Conservation (phyloP, 352 stramenopile species). For the Phytophthora brassicae region DNA sequence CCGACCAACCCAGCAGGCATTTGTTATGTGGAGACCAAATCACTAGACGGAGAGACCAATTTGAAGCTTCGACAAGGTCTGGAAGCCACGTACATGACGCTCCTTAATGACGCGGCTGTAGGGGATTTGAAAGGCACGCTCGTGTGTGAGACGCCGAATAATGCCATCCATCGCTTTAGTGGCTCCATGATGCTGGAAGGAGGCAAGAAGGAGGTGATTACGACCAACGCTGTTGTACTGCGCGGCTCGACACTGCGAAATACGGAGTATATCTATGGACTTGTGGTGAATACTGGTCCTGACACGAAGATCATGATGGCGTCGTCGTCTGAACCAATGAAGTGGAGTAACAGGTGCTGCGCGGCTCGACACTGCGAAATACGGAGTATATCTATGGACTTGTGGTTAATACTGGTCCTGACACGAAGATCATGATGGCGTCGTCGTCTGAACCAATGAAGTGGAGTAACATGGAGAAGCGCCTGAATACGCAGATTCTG, state of each 20-base stretch:
- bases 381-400: slow-evolving; percentile 91
- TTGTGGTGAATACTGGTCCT: slow-evolving; percentile 91
- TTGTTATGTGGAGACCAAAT: slow-evolving; percentile 93
- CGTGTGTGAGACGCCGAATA: slow-evolving; percentile 87
- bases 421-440: slow-evolving; percentile 92
- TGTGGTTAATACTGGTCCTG: slow-evolving; percentile 90
- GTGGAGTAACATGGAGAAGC: slow-evolving; percentile 88
- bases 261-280: slow-evolving; percentile 90
- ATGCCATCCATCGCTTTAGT: slow-evolving; percentile 90
- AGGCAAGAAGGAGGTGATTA: slow-evolving; percentile 72
- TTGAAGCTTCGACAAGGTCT: slow-evolving; percentile 89
- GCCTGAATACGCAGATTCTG: slow-evolving; percentile 79
- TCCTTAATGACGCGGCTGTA: slow-evolving; percentile 55
- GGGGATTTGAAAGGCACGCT: slow-evolving; percentile 59
- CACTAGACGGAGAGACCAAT: slow-evolving; percentile 93
- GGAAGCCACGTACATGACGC: slow-evolving; percentile 69
- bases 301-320: slow-evolving; percentile 92
- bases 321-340: slow-evolving; percentile 72
- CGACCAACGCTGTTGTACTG: slow-evolving; percentile 81
- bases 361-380: slow-evolving; percentile 89
- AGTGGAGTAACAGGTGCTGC: no score
- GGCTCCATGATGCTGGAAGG: slow-evolving; percentile 74
- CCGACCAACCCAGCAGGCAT: slow-evolving; percentile 68
- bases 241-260: slow-evolving; percentile 89
- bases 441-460: slow-evolving; percentile 78